Percentiles rank a stretch among this genome's conserved stretches.
These are phyloP conservation scores for Boechera retrofracta DNA, from an alignment of 345 rosid species.

Conservation along the genomic window DNA sequence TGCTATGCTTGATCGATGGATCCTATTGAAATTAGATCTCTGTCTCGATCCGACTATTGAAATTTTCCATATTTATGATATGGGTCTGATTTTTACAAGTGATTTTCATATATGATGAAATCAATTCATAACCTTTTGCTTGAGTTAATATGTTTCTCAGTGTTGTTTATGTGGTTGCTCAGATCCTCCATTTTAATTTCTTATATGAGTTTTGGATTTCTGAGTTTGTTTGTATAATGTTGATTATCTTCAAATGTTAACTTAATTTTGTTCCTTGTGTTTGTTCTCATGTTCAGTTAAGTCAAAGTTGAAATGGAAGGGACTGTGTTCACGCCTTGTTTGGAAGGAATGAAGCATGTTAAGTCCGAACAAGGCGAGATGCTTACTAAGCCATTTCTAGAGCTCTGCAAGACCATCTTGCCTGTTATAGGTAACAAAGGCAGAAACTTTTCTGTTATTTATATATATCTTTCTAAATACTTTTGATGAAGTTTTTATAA, in stretches of 20 bases:
- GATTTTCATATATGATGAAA: background rate
- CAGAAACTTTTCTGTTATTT: background rate
- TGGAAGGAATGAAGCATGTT: constrained; percentile 90
- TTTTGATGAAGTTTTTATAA: background rate
- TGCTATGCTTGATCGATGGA: constrained; percentile 26
- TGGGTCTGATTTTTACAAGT: background rate
- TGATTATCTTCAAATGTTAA: constrained; percentile 20
- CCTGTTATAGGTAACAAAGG: constrained; percentile 70
- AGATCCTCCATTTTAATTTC: background rate
- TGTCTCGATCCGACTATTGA: constrained; percentile 22
- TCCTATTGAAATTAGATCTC: constrained; percentile 30
- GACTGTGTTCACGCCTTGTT: constrained; percentile 75
- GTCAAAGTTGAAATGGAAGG: constrained; percentile 59
- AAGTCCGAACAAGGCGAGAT: constrained; percentile 74
- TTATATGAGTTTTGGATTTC: background rate
- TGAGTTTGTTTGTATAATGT: constrained; percentile 18
- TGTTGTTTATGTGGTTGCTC: constrained; percentile 3
- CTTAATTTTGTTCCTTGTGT: background rate
- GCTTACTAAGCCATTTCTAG: constrained; percentile 84
- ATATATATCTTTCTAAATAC: background rate
- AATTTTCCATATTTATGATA: background rate
- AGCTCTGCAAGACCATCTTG: constrained; percentile 81
- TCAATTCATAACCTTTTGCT: constrained; percentile 1
- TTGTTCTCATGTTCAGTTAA: constrained; percentile 6
- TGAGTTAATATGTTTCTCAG: background rate